Evolutionary conservation across 345 rosid genomes (phyloP), one percentile per base, ranked within the genome.

Genomic region (Tarenaya hassleriana): DNA sequence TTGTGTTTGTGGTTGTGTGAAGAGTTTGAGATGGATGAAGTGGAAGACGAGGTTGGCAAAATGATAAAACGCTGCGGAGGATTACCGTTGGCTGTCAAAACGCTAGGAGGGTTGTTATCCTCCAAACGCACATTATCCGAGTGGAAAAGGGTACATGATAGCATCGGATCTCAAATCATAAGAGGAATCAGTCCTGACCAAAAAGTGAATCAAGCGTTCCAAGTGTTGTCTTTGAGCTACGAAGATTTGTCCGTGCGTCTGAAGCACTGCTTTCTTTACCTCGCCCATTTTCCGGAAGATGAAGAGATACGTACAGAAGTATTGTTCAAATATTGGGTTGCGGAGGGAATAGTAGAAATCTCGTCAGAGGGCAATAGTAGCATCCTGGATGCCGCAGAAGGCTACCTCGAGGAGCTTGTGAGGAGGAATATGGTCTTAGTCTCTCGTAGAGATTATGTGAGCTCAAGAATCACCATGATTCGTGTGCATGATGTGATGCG

Each of bases 341-440:
- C 72, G 1, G 73, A 74, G 45, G 86, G 78, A 17, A 42, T 80
- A 32, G n/a, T 1, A 5, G 37, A 39, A 41, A 1, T 41, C 27
- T 0, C 0, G 15, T 29, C 47, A 19, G n/a, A 55, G 62, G 16
- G 66, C 54, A 21, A 16, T 42, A n/a, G n/a, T n/a, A n/a, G 0
- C 10, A 51, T 44, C 3, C 67, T 42, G 12, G 69, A 74, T 31
- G 64, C 40, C 0, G 76, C 51, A 1, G 57, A 61, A 24, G 2
- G 4, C 14, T 64, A 56, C 55, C 7, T 79, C n/a, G 43, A 16
- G 8, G 73, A 76, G 58, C 35, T 76, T 12, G 49, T 9, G 1
- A 32, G 46, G 8, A 64, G 66, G 51, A 61, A 52, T 6, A 52
- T 79, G 79, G 65, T 79, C 27, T 31, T 62, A 52, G 75, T 47